A percentile compares a stretch with the other conserved stretches of the same genome.
These are phyloP conservation scores for Limonium bicolor DNA, from an alignment of 148 eudicot species.

Conservation along the genomic window DNA sequence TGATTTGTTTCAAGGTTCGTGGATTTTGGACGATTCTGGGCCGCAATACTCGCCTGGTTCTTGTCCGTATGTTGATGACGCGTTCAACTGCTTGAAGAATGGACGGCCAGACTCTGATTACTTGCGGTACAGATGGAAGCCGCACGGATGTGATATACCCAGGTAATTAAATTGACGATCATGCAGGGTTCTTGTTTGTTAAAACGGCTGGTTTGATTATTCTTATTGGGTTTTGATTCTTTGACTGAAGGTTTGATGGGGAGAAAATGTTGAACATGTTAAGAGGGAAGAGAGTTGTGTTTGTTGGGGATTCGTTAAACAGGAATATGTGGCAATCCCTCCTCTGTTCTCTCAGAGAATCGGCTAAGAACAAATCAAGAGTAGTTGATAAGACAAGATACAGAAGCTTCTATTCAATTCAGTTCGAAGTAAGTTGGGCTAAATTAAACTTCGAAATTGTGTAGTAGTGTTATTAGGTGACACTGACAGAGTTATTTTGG, in stretches of 20 bases:
- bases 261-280: not conserved
- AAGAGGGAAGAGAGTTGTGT: slow-evolving; percentile 1
- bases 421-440: not conserved
- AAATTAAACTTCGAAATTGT: not conserved
- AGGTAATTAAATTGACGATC: slow-evolving; percentile 1
- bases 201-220: not conserved
- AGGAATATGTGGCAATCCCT: slow-evolving; percentile 8
- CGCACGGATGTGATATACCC: slow-evolving; percentile 1
- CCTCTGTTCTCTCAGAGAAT: slow-evolving; percentile 1
- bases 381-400: no score
- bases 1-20: slow-evolving; percentile 53
- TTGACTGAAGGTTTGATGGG: slow-evolving; percentile 1
- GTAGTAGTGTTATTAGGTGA: no score
- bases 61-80: slow-evolving; percentile 39
- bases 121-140: slow-evolving; percentile 18
- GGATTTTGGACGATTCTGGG: slow-evolving; percentile 28
- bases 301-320: slow-evolving; percentile 3
- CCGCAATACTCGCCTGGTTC: slow-evolving; percentile 50
- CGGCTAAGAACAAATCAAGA: no score
- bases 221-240: not conserved
- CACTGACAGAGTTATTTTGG: no score
- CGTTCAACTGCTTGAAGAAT: slow-evolving; percentile 57
- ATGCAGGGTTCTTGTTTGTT: not conserved
- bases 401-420: not conserved
- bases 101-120: slow-evolving; percentile 38